These are phyloP conservation scores for Drechslerella coelobrocha DNA, from an alignment of 2,329 filamentous ascomycete species.

Conservation along the genomic window DNA sequence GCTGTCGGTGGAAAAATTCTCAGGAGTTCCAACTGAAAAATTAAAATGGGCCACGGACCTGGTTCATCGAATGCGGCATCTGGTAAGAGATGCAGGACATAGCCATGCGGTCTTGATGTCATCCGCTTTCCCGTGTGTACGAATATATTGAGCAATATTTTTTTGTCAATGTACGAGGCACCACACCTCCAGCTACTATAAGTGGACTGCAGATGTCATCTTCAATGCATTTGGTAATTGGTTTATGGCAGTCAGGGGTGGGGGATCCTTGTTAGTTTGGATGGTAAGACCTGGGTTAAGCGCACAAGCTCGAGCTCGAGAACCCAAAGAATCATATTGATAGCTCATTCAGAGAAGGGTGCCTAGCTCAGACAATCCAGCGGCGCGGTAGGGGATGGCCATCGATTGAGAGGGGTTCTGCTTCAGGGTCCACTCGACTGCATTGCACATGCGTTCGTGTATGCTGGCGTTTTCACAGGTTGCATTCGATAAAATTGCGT, in stretches of 20 bases:
- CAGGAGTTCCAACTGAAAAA: neutral
- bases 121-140: neutral
- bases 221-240: neutral
- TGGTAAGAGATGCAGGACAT: neutral
- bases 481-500: constrained; percentile 16
- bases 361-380: neutral
- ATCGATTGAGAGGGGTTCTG: neutral
- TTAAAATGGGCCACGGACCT: too few species aligned
- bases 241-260: neutral
- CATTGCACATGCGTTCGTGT: too few species aligned
- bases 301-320: neutral
- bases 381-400: too few species aligned
- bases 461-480: constrained; percentile 6
- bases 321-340: neutral
- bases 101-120: neutral
- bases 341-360: neutral
- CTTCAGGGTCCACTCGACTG: constrained; percentile 18
- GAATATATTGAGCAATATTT: too few species aligned
- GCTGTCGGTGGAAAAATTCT: neutral
- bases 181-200: too few species aligned
- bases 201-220: too few species aligned
- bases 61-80: neutral
- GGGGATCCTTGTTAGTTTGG: too few species aligned
- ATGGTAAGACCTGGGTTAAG: too few species aligned
- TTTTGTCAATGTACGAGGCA: too few species aligned